phyloP scores from a whole-genome alignment of 768 basidiomycete genomes.

The Rhizopogon rudus region DNA sequence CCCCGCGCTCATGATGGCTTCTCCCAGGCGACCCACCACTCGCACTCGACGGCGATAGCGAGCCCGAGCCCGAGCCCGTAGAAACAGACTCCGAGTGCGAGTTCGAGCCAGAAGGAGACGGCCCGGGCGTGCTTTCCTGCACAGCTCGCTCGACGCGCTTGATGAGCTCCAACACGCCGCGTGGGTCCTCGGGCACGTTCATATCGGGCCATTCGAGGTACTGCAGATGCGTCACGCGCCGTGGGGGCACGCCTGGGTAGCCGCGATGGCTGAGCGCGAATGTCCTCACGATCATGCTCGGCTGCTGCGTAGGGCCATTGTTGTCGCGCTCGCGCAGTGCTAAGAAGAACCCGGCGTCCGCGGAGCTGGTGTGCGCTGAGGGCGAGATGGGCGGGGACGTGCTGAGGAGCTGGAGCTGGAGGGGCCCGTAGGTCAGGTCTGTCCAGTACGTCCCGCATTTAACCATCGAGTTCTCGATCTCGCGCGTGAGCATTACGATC shows the following conservation, averaged over 20 bases:
- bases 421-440: slow-evolving; percentile 61
- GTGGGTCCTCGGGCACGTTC: slow-evolving; percentile 85
- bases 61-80: slow-evolving; percentile 11
- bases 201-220: slow-evolving; percentile 97
- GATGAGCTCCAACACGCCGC: slow-evolving; percentile 69
- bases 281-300: slow-evolving; percentile 46
- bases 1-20: background rate
- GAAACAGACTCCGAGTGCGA: slow-evolving; percentile 6
- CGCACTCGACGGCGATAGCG: background rate
- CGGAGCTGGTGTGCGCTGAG: slow-evolving; percentile 31
- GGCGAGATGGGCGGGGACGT: slow-evolving; percentile 34
- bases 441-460: slow-evolving; percentile 94
- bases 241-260: slow-evolving; percentile 53
- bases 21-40: background rate
- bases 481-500: slow-evolving; percentile 94
- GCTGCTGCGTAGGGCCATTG: slow-evolving; percentile 9
- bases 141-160: slow-evolving; percentile 49
- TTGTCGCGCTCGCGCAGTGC: slow-evolving; percentile 20
- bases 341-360: slow-evolving; percentile 35
- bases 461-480: slow-evolving; percentile 80
- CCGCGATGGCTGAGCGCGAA: slow-evolving; percentile 65
- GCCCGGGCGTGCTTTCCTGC: slow-evolving; percentile 24
- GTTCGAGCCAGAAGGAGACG: slow-evolving; percentile 12
- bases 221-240: slow-evolving; percentile 83
- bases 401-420: slow-evolving; percentile 53